Percentiles rank a stretch among this genome's conserved stretches.
These are phyloP conservation scores for Penicillium sp. DNA, from an alignment of 2,329 filamentous ascomycete species.

Conservation along the genomic window DNA sequence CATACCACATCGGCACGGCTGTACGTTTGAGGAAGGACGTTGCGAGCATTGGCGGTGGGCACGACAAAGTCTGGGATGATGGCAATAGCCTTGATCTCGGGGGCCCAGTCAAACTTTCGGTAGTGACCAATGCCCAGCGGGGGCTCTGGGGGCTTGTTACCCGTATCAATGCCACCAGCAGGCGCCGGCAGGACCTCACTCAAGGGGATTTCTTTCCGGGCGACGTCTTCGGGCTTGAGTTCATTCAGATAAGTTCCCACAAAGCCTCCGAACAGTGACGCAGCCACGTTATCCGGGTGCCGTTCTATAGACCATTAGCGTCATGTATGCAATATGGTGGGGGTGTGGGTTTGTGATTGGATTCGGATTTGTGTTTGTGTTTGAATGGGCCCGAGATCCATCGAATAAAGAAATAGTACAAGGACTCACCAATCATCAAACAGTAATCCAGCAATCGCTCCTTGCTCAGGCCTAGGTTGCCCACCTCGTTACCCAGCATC, in stretches of 20 bases:
- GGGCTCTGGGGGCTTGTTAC: conserved; percentile 81
- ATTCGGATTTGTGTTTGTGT: background rate
- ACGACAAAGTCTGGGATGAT: conserved; percentile 97
- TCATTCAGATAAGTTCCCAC: conserved; percentile 96
- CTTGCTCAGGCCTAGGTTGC: conserved; percentile 72
- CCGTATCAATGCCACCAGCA: conserved; percentile 88
- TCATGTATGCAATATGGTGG: conserved; percentile 2
- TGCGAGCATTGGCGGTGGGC: conserved; percentile 85
- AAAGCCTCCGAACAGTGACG: conserved; percentile 92
- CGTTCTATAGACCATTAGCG: conserved; percentile 53
- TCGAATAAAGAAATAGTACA: background rate
- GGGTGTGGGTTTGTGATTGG: background rate
- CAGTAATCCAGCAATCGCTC: conserved; percentile 92
- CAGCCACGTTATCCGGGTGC: conserved; percentile 92
- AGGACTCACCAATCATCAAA: conserved; percentile 79
- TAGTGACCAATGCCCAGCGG: conserved; percentile 92
- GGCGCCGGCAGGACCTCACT: conserved; percentile 90
- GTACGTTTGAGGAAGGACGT: conserved; percentile 79
- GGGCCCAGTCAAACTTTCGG: conserved; percentile 91
- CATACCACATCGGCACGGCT: conserved; percentile 77
- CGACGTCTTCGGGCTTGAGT: conserved; percentile 82
- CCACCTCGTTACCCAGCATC: conserved; percentile 86
- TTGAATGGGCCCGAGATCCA: background rate
- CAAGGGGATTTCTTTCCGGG: conserved; percentile 87
- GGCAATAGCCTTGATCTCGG: conserved; percentile 93